Evolutionary conservation across 768 basidiomycete genomes (phyloP), one percentile per base, ranked within the genome.

Genomic region (Mrakia gelida): DNA sequence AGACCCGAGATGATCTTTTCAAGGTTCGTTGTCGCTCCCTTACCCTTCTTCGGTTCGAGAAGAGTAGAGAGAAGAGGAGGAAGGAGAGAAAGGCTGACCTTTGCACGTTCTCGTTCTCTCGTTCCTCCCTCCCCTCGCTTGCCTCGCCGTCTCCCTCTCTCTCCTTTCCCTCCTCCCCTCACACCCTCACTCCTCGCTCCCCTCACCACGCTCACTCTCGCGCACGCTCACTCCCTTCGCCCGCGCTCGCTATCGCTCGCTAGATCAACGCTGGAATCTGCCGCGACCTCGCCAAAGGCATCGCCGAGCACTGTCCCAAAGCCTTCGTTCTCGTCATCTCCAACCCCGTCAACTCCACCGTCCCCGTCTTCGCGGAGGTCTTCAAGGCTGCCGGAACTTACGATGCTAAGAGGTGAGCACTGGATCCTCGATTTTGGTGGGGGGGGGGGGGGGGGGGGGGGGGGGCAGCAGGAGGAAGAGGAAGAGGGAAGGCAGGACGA

Each of bases 271-370:
- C 77, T 18, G 77, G 77, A 32, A 78, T 99, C 83, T 94, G 98
- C 83, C 92, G 94, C 75, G 95, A 95, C 88, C 92, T 99, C 81
- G 96, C 96, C 52, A 86, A 91, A 71, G 91, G 94, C 21, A 89
- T 95, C 80, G 92, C 89, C 81, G 92, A 93, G 79, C 90, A 92
- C 77, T 86, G 93, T 56, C 95, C 97, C 75, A 89, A 91, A 73
- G 97, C 97, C n/a, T 90, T 92, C 86, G 88, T 98, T 83, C 90
- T 94, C 81, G 91, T 98, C 86, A 99, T 99, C 86, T 96, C 95
- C 82, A 99, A 99, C 73, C 75, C 74, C n/a, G 76, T 77, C 77
- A 94, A 93, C 88, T 93, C 92, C 73, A 98, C 97, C 80, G 97
- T 98, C 79, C 96, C 97, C 82, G 97, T 99, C 82, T 95, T 97